Conservation (phyloP, 2,329 filamentous ascomycete genomes). For the Diaporthe sp. region DNA sequence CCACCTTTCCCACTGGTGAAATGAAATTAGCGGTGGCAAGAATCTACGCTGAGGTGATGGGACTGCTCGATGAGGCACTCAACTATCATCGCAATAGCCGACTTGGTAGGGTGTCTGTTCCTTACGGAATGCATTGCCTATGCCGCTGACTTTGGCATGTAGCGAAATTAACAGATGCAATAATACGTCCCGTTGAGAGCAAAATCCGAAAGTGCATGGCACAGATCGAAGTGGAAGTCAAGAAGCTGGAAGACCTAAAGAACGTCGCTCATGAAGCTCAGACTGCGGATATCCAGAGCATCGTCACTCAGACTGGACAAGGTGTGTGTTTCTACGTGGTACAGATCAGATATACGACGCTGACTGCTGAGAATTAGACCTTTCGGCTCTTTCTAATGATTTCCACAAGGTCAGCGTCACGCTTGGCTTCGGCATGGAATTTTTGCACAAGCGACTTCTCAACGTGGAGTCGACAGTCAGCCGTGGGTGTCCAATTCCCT, state of each 20-base stretch:
- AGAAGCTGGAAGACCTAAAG: not conserved
- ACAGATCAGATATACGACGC: not conserved
- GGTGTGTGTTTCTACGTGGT: not conserved
- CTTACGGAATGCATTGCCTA: not conserved
- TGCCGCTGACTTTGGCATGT: not conserved
- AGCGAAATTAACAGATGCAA: not conserved
- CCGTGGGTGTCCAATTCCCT: not conserved
- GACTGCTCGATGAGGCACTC: not conserved
- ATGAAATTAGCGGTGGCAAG: not conserved
- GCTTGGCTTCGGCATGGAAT: not conserved
- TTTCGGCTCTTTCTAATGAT: not conserved
- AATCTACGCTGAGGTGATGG: not conserved
- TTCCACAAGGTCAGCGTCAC: not conserved
- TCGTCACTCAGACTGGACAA: not conserved
- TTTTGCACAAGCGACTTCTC: not conserved
- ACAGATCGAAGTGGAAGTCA: not conserved
- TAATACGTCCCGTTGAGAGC: not conserved
- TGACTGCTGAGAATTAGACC: not conserved
- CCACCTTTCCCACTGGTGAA: not conserved
- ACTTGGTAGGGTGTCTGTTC: not conserved
- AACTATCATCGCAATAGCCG: not conserved
- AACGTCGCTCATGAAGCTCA: not conserved
- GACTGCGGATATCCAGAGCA: not conserved
- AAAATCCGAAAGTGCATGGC: not conserved
- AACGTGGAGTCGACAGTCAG: slow-evolving; percentile 3